Percentiles rank a stretch among this genome's conserved stretches.
Conservation (phyloP, 2,329 filamentous ascomycete species). For the Penicillium brevicompactum region DNA sequence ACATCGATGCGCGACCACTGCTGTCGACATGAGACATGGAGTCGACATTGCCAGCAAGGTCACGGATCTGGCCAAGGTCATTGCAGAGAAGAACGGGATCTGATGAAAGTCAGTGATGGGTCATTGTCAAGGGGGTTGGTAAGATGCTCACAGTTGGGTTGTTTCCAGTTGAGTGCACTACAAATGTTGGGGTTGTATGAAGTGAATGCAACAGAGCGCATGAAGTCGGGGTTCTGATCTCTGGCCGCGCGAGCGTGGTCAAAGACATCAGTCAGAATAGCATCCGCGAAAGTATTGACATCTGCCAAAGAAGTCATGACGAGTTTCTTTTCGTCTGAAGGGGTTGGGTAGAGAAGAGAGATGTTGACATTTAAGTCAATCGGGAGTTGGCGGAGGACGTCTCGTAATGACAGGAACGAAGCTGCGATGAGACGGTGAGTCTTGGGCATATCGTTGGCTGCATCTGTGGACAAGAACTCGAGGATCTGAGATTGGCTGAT, state of each 20-base stretch:
- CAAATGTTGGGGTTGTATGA: slow-evolving; percentile 90
- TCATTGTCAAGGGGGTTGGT: background rate
- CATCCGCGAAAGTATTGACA: slow-evolving; percentile 84
- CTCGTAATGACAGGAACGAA: slow-evolving; percentile 76
- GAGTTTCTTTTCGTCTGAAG: slow-evolving; percentile 69
- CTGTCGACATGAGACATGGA: slow-evolving; percentile 52
- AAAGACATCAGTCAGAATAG: slow-evolving; percentile 82
- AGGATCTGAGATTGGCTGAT: slow-evolving; percentile 30
- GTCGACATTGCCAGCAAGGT: slow-evolving; percentile 38
- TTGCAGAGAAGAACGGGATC: slow-evolving; percentile 94
- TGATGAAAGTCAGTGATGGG: slow-evolving; percentile 30
- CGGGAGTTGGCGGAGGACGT: slow-evolving; percentile 75
- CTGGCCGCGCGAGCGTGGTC: slow-evolving; percentile 77
- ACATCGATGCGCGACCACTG: slow-evolving; percentile 74
- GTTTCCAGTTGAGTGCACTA: slow-evolving; percentile 97
- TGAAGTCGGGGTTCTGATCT: slow-evolving; percentile 67
- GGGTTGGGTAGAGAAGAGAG: slow-evolving; percentile 84
- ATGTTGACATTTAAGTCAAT: slow-evolving; percentile 83
- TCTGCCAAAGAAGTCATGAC: slow-evolving; percentile 75
- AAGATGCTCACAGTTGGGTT: slow-evolving; percentile 77
- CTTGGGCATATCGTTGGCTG: slow-evolving; percentile 55
- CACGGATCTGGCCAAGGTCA: slow-evolving; percentile 68
- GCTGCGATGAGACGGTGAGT: slow-evolving; percentile 72
- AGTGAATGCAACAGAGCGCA: slow-evolving; percentile 89
- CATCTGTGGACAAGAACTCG: slow-evolving; percentile 34